Base-by-base conservation (phyloP, 805 yeast species). In the Suhomyces canberraensis region DNA sequence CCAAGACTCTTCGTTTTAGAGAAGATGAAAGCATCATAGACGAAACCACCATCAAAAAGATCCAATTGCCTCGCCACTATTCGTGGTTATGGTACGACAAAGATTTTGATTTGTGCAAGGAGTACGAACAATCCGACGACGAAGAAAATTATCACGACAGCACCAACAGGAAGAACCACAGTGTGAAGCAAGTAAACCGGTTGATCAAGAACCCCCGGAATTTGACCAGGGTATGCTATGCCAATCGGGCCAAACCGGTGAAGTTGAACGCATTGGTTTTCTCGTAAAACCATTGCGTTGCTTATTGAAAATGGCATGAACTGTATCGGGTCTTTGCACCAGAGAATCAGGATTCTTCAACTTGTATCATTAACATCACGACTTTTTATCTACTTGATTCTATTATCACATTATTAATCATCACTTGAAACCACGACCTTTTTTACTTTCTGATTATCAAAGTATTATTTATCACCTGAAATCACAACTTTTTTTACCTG, bases 1-100 rank as follows among this genome's bases (percentile, higher is more conserved):
- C 24, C 8, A 35, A 35, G 15, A 35, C 22, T 6, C 27, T 46
- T 11, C 39, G 51, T 8, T 44, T 51, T 34, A 31, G 47, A 11
- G 54, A 50, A 25, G 47, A 41, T 9, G 54, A 46, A 13, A 43
- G 48, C 16, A 43, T 52, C 21, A 49, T 46, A n/a, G 41, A 37
- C 22, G 26, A 20, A 5, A 9, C 14, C 4, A 6, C 27, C 15
- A 5, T 14, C 3, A 21, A 30, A 16, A 33, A 33, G 27, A 9
- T 29, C 7, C 43, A 36, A 13, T n/a, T 25, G 19, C 26, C 36
- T 7, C 26, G 26, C 20, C 50, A 49, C 30, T 48, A 38, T 36
- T 47, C 59, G 11, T 61, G 68, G 68, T 40, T 61, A 5, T 54
- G 59, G 57, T 60, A 54, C 41, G 66, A 60, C 13, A 48, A 46